Percentiles rank a stretch among this genome's conserved stretches.
phyloP scores from a whole-genome alignment of 305 asterid species.

The Fraxinus nigra region DNA sequence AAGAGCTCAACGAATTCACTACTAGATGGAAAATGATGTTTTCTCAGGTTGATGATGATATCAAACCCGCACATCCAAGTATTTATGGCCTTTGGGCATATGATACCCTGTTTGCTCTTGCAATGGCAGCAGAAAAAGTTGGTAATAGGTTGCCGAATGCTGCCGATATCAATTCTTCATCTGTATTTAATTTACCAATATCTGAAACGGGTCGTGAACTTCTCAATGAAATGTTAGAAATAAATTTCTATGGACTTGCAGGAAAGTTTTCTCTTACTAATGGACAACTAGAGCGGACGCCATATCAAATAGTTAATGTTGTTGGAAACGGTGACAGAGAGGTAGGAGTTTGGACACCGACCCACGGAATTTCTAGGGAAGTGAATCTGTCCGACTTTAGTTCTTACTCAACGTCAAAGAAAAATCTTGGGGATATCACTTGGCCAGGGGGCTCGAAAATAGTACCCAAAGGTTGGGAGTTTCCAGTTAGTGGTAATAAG shows the following conservation, averaged over 20 bases:
- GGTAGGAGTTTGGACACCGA: constrained; percentile 39
- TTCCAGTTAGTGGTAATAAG: constrained; percentile 28
- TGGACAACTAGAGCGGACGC: constrained; percentile 32
- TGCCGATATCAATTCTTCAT: not conserved
- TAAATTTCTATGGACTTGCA: constrained; percentile 33
- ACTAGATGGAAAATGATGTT: constrained; percentile 32
- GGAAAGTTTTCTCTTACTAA: constrained; percentile 40
- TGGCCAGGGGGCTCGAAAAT: constrained; percentile 50
- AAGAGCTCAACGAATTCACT: constrained; percentile 22
- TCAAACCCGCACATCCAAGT: constrained; percentile 11
- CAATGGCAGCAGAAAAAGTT: constrained; percentile 53
- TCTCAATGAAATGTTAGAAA: constrained; percentile 17
- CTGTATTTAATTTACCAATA: constrained; percentile 11
- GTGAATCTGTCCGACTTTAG: not conserved
- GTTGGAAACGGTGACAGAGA: constrained; percentile 29
- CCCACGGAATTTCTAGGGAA: constrained; percentile 21
- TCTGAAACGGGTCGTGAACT: constrained; percentile 38
- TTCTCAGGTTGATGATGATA: constrained; percentile 25
- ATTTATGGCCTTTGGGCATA: constrained; percentile 24
- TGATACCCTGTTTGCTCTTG: constrained; percentile 50
- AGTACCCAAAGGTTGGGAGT: constrained; percentile 46
- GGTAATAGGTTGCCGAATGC: constrained; percentile 17
- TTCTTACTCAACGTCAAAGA: not conserved
- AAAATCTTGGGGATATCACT: constrained; percentile 19
- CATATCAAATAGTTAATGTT: constrained; percentile 42